These are phyloP conservation scores for Fomitopsis pinicola DNA, from an alignment of 1,284 basidiomycete genomes.

Conservation along the genomic window DNA sequence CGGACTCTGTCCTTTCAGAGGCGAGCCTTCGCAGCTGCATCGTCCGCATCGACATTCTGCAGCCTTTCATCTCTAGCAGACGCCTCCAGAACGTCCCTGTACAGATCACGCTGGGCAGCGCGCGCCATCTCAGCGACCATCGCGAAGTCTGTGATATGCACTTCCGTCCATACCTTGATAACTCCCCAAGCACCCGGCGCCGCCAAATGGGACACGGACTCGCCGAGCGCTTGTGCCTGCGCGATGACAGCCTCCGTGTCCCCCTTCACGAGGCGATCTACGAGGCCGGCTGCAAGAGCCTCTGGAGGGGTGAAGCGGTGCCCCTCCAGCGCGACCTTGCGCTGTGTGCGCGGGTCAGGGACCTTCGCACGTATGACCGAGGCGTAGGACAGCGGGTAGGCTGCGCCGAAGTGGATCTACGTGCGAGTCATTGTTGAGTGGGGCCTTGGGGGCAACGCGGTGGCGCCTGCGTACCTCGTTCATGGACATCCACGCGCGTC, in stretches of 20 bases:
- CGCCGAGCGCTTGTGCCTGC: slow-evolving; percentile 57
- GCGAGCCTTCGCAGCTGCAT: slow-evolving; percentile 30
- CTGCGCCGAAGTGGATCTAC: slow-evolving; percentile 80
- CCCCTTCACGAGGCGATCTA: slow-evolving; percentile 65
- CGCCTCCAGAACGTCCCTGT: slow-evolving; percentile 32
- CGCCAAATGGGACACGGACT: slow-evolving; percentile 43
- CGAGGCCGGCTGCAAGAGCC: slow-evolving; percentile 60
- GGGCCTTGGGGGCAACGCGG: not conserved
- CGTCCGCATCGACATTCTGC: slow-evolving; percentile 24
- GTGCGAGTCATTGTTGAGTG: not conserved
- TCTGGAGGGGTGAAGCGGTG: slow-evolving; percentile 79
- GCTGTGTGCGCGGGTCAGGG: slow-evolving; percentile 53
- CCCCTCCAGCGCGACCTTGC: slow-evolving; percentile 81
- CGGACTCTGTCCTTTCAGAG: slow-evolving; percentile 17
- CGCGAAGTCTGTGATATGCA: not conserved
- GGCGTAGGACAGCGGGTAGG: slow-evolving; percentile 72
- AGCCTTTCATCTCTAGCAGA: slow-evolving; percentile 23
- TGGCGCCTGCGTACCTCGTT: slow-evolving; percentile 64
- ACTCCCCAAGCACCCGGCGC: slow-evolving; percentile 60
- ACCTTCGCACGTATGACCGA: slow-evolving; percentile 67
- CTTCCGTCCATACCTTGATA: slow-evolving; percentile 42
- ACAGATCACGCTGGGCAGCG: slow-evolving; percentile 34
- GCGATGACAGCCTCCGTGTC: slow-evolving; percentile 56
- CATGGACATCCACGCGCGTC: slow-evolving; percentile 86
- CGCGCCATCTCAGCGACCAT: slow-evolving; percentile 1